A percentile compares a stretch with the other conserved stretches of the same genome.
Conservation (phyloP, 345 rosid species). For the Erysimum cheiranthoides region DNA sequence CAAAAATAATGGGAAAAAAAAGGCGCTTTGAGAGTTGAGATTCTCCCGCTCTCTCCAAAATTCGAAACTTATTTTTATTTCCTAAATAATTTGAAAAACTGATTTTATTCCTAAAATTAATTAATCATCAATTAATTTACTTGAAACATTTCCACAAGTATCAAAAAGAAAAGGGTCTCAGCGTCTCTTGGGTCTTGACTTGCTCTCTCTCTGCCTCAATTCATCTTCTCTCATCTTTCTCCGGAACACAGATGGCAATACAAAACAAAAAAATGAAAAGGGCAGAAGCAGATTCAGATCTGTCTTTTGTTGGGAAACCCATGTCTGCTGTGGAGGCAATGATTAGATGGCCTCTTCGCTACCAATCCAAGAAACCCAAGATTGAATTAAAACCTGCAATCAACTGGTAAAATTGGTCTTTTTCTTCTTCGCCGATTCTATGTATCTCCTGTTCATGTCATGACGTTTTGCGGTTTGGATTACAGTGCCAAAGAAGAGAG, state of each 20-base stretch:
- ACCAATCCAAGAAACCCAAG: background rate
- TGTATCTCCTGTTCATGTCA: background rate
- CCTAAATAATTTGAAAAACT: background rate
- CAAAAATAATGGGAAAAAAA: background rate
- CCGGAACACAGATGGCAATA: background rate
- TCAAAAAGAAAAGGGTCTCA: background rate
- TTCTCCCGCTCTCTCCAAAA: conserved; percentile 4
- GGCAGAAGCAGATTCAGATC: conserved; percentile 28
- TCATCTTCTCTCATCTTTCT: background rate
- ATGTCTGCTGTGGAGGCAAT: conserved; percentile 42
- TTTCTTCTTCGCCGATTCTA: background rate
- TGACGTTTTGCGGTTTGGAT: background rate
- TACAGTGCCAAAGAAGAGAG: background rate
- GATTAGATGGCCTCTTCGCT: conserved; percentile 46
- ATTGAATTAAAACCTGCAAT: background rate
- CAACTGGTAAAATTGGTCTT: conserved; percentile 16
- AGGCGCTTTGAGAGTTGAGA: background rate
- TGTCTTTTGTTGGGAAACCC: conserved; percentile 33
- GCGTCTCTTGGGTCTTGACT: background rate
- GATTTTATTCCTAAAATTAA: background rate
- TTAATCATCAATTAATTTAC: no score
- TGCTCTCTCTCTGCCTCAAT: background rate
- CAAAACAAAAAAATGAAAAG: conserved; percentile 22
- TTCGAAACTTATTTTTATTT: background rate
- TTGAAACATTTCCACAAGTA: no score